Base-by-base conservation (phyloP, 2,329 filamentous ascomycete genomes). In the Penicillium sp. region DNA sequence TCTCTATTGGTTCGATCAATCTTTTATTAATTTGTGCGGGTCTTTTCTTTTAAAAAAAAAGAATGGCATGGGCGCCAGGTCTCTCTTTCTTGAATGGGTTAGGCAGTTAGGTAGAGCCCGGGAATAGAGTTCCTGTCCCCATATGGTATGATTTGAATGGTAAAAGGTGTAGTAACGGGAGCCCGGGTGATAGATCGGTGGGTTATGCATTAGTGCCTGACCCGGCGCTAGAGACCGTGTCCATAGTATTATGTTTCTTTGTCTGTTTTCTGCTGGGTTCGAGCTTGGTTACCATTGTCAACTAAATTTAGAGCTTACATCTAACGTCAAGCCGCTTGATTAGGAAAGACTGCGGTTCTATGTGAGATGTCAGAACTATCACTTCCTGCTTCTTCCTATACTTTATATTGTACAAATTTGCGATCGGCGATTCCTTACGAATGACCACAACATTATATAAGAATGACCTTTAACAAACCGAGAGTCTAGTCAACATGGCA, bases 181-280 rank as follows among this genome's bases (percentile, higher is more conserved):
- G 19, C 17, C 31, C 17, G 28, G 37, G 26, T 50, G 47, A 50
- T 50, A 14, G 16, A 17, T 36, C 28, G 19, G 14, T 41, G 17
- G 11, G 11, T 3, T 25, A 49, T 53, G 36, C 51, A 36, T 25
- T 49, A 40, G 51, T 53, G 30, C 44, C 51, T 49, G 51, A 49
- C 43, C 35, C 35, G 30, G 44, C 19, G 26, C 26, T 30, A 30
- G 16, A 47, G 10, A 17, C 44, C 16, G 3, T 33, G 44, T 35
- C 14, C 19, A 35, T 17, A 25, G 30, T 46, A 26, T 7, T 26
- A 11, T 35, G n/a, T 43, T 43, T 26, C 26, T 40, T 50, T 41
- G 17, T 42, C 17, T 35, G 28, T 12, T 19, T 31, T 44, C 17
- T 45, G 42, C 42, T 45, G 14, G 6, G 7, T 9, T 22, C 4